Evolutionary conservation across 1,284 basidiomycete genomes (phyloP), one percentile per base, ranked within the genome.

Genomic region (Porodaedalea pini): DNA sequence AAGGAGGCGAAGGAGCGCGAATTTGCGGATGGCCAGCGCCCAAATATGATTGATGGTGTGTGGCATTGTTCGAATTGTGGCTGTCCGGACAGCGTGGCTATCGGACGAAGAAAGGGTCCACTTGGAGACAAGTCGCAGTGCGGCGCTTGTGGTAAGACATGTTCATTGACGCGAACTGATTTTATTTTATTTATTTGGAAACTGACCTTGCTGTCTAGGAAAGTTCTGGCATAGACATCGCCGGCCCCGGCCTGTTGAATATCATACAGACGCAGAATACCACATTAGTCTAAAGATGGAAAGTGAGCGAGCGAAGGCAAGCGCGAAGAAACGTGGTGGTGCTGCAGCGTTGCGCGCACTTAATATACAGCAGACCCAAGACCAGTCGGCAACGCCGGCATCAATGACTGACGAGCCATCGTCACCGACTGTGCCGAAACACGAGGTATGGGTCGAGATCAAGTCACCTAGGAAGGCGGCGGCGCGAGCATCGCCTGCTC

Each of bases 21-120:
- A 69, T 90, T 83, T 65, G 84, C 82, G 31, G 88, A 90, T 65
- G 86, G 88, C 6, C 88, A 91, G 66, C 90, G 91, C 65, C 78
- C 85, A 41, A 91, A 92, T 67, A 78, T 83, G 65, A 88, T 94
- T 66, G 76, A 93, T 65, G 92, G 90, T 0, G 78, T 88, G 2
- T 96, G 93, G 93, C 91, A 93, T 73, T 96, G 93, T 70, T 92
- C 89, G 43, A 94, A 94, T 67, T 94, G 88, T 63, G 93, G 93
- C 17, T 90, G 90, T 67, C 92, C 94, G 0, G 93, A 92, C 67
- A 82, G 75, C 62, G 85, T 94, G 54, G 89, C 92, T 2, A 77
- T 92, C 52, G 91, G 92, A 7, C 76, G 89, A 62, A 78, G 91
- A 63, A 95, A 95, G 69, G 94, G 94, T 2, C 92, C 92, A 2